These are phyloP conservation scores for Ampelomyces quisqualis DNA, from an alignment of 2,329 filamentous ascomycete genomes.

Conservation along the genomic window DNA sequence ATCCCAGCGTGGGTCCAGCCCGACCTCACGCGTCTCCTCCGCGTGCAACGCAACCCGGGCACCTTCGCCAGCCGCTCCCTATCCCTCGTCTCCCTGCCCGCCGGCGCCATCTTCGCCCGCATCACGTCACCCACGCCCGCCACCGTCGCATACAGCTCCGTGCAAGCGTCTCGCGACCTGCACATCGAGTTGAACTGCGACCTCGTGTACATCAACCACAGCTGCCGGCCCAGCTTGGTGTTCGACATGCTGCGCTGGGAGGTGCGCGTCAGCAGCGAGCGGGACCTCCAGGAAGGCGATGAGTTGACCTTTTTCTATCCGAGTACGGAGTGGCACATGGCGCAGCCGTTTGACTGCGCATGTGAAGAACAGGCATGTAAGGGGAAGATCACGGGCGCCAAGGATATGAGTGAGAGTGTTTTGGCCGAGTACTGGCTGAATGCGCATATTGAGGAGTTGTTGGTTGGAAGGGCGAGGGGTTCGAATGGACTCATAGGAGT, in stretches of 20 bases:
- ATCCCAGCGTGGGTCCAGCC: conserved; percentile 42
- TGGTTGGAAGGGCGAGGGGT: conserved; percentile 21
- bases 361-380: conserved; percentile 61
- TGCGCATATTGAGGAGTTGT: conserved; percentile 35
- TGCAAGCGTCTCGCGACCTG: conserved; percentile 51
- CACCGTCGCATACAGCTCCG: conserved; percentile 53
- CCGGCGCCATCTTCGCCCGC: conserved; percentile 53
- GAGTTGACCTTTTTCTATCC: conserved; percentile 68
- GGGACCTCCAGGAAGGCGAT: conserved; percentile 41
- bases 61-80: conserved; percentile 49
- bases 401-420: conserved; percentile 57
- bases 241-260: conserved; percentile 55
- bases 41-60: conserved; percentile 42
- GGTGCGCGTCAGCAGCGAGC: conserved; percentile 56
- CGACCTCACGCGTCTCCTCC: conserved; percentile 43
- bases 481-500: neutral
- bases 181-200: conserved; percentile 61
- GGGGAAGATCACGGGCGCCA: conserved; percentile 64
- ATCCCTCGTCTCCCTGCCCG: conserved; percentile 53
- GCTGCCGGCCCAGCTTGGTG: conserved; percentile 54
- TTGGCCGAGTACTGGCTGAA: conserved; percentile 56
- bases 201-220: conserved; percentile 60
- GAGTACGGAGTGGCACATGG: conserved; percentile 73
- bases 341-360: conserved; percentile 67
- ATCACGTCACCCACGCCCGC: conserved; percentile 52